Evolutionary conservation across 164 flowering plant genomes (phyloP).

Genomic region (Aristolochia contorta): DNA sequence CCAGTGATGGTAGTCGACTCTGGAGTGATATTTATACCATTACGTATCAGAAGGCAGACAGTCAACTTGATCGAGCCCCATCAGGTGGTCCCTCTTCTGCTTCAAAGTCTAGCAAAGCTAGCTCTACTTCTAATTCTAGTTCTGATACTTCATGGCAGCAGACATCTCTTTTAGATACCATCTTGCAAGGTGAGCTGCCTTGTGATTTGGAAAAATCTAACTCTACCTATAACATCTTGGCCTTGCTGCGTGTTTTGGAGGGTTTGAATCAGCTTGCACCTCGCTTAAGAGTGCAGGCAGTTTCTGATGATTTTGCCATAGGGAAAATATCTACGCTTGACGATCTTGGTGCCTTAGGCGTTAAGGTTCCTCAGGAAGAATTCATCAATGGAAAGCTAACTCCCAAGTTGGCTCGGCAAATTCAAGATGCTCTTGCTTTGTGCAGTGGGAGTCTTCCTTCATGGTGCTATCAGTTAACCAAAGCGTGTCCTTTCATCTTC

Average conservation of each 20-base stretch:
- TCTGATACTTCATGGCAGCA: constrained; percentile 40
- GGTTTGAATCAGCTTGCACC: constrained; percentile 87
- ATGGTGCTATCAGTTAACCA: constrained; percentile 99
- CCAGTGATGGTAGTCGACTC: constrained; percentile 80
- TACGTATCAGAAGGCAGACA: constrained; percentile 75
- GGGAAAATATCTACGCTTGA: constrained; percentile 48
- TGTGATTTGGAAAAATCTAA: constrained; percentile 87
- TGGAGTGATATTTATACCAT: constrained; percentile 88
- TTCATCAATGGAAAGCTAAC: constrained; percentile 86
- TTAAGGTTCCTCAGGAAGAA: constrained; percentile 55
- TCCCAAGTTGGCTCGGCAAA: constrained; percentile 87
- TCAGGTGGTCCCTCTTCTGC: constrained; percentile 30
- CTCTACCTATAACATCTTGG: constrained; percentile 74
- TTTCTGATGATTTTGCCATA: constrained; percentile 56
- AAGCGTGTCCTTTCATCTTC: constrained; percentile 91
- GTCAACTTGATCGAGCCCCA: constrained; percentile 43
- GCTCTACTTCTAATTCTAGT: constrained; percentile 35
- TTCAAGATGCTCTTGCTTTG: constrained; percentile 91
- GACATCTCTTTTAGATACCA: constrained; percentile 78
- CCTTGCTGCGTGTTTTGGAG: constrained; percentile 75
- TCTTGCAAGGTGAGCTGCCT: constrained; percentile 85
- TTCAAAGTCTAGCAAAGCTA: constrained; percentile 48
- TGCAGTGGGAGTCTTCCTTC: constrained; percentile 96
- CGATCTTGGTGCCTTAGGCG: constrained; percentile 42
- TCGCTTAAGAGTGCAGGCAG: constrained; percentile 58